phyloP scores from a whole-genome alignment of 2,329 filamentous ascomycete genomes.

The Fusarium tupiense region DNA sequence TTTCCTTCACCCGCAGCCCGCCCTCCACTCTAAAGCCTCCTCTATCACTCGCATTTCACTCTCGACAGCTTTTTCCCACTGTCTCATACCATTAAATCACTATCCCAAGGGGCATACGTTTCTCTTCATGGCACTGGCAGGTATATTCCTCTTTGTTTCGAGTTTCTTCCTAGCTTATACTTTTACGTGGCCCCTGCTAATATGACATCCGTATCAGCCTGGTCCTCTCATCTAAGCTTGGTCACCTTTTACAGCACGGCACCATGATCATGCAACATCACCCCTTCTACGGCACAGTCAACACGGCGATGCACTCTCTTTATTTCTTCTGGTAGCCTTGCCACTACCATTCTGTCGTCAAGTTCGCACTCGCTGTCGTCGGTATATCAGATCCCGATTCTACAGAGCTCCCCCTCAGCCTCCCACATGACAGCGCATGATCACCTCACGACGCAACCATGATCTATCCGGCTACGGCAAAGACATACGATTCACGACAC shows the following conservation, averaged over 20 bases:
- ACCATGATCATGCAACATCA: constrained; percentile 4
- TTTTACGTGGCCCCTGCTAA: constrained; percentile 10
- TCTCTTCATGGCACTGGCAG: not conserved
- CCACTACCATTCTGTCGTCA: no score
- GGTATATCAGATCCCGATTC: constrained; percentile 3
- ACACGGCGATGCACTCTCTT: not conserved
- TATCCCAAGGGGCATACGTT: not conserved
- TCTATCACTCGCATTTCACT: constrained; percentile 30
- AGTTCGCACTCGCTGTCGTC: not conserved
- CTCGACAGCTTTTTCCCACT: constrained; percentile 10
- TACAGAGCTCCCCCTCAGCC: constrained; percentile 32
- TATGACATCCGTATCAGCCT: constrained; percentile 21
- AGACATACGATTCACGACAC: not conserved
- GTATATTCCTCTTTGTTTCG: not conserved
- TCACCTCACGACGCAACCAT: constrained; percentile 5
- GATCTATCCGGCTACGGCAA: not conserved
- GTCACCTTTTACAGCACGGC: constrained; percentile 13
- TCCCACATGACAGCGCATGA: constrained; percentile 22
- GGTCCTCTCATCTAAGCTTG: constrained; percentile 31
- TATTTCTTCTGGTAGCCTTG: not conserved
- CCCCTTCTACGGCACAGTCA: not conserved
- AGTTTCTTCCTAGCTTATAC: not conserved
- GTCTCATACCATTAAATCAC: not conserved
- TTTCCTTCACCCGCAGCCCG: constrained; percentile 31
- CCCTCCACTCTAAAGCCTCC: constrained; percentile 32